These are phyloP conservation scores for Passiflora organensis DNA, from an alignment of 345 rosid genomes.

Conservation along the genomic window DNA sequence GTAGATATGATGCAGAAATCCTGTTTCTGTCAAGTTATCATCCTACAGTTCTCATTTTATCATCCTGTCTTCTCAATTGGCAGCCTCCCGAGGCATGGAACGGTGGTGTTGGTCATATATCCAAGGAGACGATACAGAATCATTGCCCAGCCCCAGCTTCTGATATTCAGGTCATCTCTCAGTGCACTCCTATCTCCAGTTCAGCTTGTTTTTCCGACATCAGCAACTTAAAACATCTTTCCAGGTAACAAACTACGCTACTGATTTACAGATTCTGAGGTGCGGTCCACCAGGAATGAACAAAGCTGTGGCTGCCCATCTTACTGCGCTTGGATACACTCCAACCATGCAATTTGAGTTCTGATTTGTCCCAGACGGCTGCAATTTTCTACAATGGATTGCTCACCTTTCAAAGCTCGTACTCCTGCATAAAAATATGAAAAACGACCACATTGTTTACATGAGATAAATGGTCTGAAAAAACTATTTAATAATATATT, in stretches of 20 bases:
- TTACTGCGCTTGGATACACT: slow-evolving; percentile 20
- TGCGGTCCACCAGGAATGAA: slow-evolving; percentile 25
- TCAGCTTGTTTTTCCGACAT: not conserved
- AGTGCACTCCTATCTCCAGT: not conserved
- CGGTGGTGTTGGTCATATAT: slow-evolving; percentile 24
- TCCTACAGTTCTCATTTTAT: not conserved
- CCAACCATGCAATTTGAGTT: too few species aligned
- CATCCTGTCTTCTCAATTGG: too few species aligned
- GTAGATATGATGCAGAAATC: not conserved
- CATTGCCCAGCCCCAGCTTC: slow-evolving; percentile 21
- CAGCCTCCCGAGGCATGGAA: slow-evolving; percentile 29
- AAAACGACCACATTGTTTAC: too few species aligned
- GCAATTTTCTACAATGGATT: too few species aligned
- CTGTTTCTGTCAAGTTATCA: not conserved
- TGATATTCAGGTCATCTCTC: slow-evolving; percentile 9
- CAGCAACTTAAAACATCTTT: not conserved
- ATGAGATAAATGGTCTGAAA: too few species aligned
- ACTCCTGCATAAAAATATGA: too few species aligned
- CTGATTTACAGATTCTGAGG: slow-evolving; percentile 15
- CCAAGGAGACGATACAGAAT: slow-evolving; percentile 21
- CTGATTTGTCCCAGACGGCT: too few species aligned
- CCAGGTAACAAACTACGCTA: not conserved
- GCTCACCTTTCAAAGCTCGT: too few species aligned
- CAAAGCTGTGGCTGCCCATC: slow-evolving; percentile 19
- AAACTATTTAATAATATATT: too few species aligned